phyloP scores from a whole-genome alignment of 2,329 filamentous ascomycete species.

The Stemphylium vesicarium region DNA sequence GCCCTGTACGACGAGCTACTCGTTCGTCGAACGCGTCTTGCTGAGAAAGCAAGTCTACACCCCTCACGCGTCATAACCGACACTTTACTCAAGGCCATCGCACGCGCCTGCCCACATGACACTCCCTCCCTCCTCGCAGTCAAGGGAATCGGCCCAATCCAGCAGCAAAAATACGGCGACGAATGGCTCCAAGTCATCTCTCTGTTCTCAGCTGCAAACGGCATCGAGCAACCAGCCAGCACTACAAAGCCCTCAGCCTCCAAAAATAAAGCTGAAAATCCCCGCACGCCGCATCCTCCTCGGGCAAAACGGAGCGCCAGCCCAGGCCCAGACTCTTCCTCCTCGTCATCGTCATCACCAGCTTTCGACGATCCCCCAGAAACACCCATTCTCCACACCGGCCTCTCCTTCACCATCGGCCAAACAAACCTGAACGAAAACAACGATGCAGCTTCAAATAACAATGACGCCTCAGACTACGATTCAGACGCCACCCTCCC shows the following conservation, averaged over 20 bases:
- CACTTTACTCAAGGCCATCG: conserved; percentile 32
- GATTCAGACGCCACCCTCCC: conserved; percentile 22
- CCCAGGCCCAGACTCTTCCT: conserved; percentile 6
- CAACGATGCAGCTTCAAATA: neutral
- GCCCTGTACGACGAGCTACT: conserved; percentile 27
- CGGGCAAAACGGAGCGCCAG: neutral
- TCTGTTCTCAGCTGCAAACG: conserved; percentile 17
- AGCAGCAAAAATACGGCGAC: conserved; percentile 32
- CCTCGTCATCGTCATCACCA: conserved; percentile 21
- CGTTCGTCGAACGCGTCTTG: conserved; percentile 26
- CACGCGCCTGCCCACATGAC: conserved; percentile 27
- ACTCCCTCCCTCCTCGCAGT: conserved; percentile 27
- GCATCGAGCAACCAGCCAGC: neutral
- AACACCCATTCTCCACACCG: conserved; percentile 20
- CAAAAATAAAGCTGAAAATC: neutral
- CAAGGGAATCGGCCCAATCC: conserved; percentile 32
- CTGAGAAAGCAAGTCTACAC: conserved; percentile 14
- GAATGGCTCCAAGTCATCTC: conserved; percentile 37
- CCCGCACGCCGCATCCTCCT: conserved; percentile 4
- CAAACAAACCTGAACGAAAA: conserved; percentile 25
- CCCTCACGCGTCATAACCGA: conserved; percentile 28
- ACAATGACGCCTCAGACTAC: conserved; percentile 1
- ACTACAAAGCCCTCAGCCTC: neutral
- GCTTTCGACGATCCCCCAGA: conserved; percentile 30
- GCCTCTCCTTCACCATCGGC: conserved; percentile 30